Conservation (phyloP, 805 yeast genomes). For the Myxozyma vanderwaltii region DNA sequence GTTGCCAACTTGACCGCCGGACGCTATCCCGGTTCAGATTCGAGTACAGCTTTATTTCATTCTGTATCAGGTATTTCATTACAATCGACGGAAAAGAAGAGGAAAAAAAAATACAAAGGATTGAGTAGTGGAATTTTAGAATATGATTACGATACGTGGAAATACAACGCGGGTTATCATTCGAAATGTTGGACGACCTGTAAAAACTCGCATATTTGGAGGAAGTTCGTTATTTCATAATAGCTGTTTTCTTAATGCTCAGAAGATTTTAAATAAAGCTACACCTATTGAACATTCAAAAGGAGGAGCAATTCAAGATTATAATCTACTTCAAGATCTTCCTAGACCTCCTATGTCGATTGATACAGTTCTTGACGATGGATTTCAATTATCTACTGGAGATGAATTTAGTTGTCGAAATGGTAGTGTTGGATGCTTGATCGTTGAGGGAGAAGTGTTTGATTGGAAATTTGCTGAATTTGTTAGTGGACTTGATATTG, state of each 20-base stretch:
- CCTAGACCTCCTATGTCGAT: slow-evolving; percentile 33
- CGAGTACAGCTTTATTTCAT: too few relatives aligned
- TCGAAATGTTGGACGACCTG: too few relatives aligned
- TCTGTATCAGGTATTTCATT: too few relatives aligned
- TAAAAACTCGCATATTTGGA: too few relatives aligned
- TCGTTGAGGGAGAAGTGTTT: slow-evolving; percentile 54
- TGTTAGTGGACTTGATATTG: slow-evolving; percentile 52
- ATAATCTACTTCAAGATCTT: slow-evolving; percentile 30
- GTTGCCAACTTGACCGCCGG: too few relatives aligned
- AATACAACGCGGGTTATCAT: too few relatives aligned
- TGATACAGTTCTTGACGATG: slow-evolving; percentile 19
- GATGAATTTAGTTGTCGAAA: slow-evolving; percentile 37
- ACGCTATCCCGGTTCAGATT: too few relatives aligned
- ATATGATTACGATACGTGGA: too few relatives aligned
- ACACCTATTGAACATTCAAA: slow-evolving; percentile 25
- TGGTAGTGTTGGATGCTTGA: slow-evolving; percentile 49
- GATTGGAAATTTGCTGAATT: slow-evolving; percentile 53
- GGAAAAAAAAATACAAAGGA: too few relatives aligned
- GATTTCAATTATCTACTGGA: slow-evolving; percentile 28
- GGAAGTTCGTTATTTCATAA: background rate
- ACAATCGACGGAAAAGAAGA: too few relatives aligned
- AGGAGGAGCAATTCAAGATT: slow-evolving; percentile 34
- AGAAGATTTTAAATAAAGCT: slow-evolving; percentile 23
- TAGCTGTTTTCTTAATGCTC: too few relatives aligned
- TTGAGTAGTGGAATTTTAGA: too few relatives aligned